Evolutionary conservation across 2,329 filamentous ascomycete genomes (phyloP).

Genomic region (Colletotrichum sp.): DNA sequence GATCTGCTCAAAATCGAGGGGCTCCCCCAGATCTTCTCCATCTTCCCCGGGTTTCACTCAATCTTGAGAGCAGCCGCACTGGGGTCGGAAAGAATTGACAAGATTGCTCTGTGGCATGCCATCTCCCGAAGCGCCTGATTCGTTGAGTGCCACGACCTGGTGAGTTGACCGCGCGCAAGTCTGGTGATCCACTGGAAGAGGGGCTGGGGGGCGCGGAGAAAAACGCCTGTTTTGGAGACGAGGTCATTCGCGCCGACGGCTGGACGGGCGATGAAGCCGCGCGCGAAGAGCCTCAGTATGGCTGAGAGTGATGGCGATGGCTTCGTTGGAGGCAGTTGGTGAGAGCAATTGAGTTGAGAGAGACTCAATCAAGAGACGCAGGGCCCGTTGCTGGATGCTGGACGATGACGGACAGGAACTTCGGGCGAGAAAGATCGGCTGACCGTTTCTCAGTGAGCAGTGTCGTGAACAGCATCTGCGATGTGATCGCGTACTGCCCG

Average conservation of each 20-base stretch:
- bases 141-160: slow-evolving; percentile 23
- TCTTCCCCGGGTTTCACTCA: slow-evolving; percentile 21
- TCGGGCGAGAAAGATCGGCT: neutral
- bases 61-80: slow-evolving; percentile 1
- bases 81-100: slow-evolving; percentile 20
- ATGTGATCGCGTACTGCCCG: slow-evolving; percentile 34
- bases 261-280: neutral
- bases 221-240: slow-evolving; percentile 15
- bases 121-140: slow-evolving; percentile 23
- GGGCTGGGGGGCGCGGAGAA: slow-evolving; percentile 9
- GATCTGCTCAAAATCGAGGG: slow-evolving; percentile 22
- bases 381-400: neutral
- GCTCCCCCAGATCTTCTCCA: slow-evolving; percentile 22
- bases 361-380: neutral
- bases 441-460: slow-evolving; percentile 38
- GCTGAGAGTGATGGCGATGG: neutral
- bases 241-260: slow-evolving; percentile 6
- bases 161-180: slow-evolving; percentile 15
- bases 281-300: neutral
- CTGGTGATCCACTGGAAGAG: slow-evolving; percentile 4
- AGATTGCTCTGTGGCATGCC: slow-evolving; percentile 15
- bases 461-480: slow-evolving; percentile 53
- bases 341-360: neutral
- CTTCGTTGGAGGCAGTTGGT: neutral
- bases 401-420: neutral